Conservation (phyloP, 2,329 filamentous ascomycete genomes). For the Aspergillus piperis region DNA sequence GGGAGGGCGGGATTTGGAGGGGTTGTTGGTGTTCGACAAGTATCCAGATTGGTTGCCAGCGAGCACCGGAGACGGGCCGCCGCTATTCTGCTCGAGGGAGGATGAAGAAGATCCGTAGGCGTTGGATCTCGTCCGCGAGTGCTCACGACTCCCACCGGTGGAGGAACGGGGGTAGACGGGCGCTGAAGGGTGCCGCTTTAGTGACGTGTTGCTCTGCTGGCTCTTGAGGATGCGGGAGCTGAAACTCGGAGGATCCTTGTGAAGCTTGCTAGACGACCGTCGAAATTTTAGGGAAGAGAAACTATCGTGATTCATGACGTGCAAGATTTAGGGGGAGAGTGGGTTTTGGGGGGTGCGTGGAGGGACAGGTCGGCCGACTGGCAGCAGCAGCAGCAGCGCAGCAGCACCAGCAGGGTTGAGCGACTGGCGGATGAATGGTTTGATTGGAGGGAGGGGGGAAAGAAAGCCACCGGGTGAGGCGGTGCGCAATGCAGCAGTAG, state of each 20-base stretch:
- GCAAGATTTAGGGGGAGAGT: constrained; percentile 32
- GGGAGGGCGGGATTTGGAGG: constrained; percentile 35
- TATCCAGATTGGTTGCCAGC: constrained; percentile 34
- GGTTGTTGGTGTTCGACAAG: constrained; percentile 27
- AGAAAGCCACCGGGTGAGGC: constrained; percentile 28
- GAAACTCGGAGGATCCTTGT: constrained; percentile 48
- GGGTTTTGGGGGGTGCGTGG: constrained; percentile 27
- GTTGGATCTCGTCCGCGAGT: constrained; percentile 48
- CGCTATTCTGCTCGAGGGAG: constrained; percentile 49
- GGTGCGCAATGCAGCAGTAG: constrained; percentile 22
- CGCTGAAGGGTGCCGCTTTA: constrained; percentile 51
- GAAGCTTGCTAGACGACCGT: constrained; percentile 45
- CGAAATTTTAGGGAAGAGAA: constrained; percentile 43
- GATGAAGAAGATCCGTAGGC: constrained; percentile 51
- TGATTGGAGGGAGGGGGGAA: constrained; percentile 26
- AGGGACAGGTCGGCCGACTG: constrained; percentile 24
- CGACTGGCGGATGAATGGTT: constrained; percentile 16
- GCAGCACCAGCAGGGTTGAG: constrained; percentile 9
- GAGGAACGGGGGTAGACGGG: constrained; percentile 48
- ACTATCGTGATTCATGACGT: constrained; percentile 40
- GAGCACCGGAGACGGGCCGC: constrained; percentile 42
- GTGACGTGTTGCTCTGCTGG: constrained; percentile 45
- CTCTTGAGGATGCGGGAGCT: constrained; percentile 44
- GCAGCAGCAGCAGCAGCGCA: constrained; percentile 7
- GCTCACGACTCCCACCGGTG: constrained; percentile 42